Base-by-base conservation (phyloP, 2,329 filamentous ascomycete genomes). In the Decorospora gaudefroyi region DNA sequence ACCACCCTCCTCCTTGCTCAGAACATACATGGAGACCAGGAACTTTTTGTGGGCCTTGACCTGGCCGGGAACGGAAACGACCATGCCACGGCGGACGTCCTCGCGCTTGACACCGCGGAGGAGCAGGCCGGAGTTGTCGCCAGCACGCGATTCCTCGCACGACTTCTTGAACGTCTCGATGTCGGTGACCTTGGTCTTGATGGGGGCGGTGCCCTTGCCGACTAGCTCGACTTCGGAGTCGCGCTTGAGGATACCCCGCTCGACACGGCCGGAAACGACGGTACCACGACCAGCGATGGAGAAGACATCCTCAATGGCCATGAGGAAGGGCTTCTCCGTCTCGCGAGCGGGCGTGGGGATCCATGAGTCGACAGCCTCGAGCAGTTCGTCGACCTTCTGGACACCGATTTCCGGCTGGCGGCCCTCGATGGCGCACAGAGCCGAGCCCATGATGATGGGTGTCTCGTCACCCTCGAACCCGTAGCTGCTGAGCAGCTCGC, bases 81-180 rank as follows among this genome's bases (percentile, higher is more conserved):
- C 89, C 93, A 99, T 97, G 70, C 93, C 93, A 72, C 93, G 90
- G 65, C 78, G 81, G 67, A 99, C 82, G 66, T 99, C 95, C 78
- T 99, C 93, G 68, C 93, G 90, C 76, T 90, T 91, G 69, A 99
- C 76, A 80, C 93, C 92, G 77, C 93, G 90, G 74, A 99, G 86
- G 41, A 99, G 84, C 25, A 99, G 87, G 69, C 93, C 93, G 17
- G 93, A 96, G 85, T 97, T 99, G 77, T 99, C 93, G 74, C 93
- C 93, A 51, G 93, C 93, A 65, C 88, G 84, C 47, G 92, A 95
- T 77, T 96, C 90, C 46, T 96, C 91, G 75, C 93, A 97, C 35
- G 90, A 95, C 84, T 99, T 99, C 83, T 97, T 96, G 83, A 99
- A 99, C 58, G 92, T 99, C 81, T 99, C 93, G 62, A 99, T 97